Evolutionary conservation across 2,329 filamentous ascomycete species (phyloP).

Genomic region (Botryotinia calthae): DNA sequence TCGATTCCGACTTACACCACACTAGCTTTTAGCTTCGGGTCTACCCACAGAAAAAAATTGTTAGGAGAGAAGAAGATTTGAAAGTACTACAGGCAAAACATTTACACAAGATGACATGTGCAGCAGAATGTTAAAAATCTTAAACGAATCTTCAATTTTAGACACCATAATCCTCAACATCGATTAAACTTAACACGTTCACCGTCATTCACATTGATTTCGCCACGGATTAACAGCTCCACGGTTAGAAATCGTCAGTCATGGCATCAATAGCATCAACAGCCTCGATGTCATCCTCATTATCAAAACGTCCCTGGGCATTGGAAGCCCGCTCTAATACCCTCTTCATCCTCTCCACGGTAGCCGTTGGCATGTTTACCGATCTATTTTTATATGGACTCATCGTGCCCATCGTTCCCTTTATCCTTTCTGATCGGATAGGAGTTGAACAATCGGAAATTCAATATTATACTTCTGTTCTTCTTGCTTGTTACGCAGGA

Average conservation of each 20-base stretch:
- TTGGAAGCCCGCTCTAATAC: slow-evolving; percentile 49
- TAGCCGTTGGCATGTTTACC: slow-evolving; percentile 54
- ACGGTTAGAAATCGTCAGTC: not conserved
- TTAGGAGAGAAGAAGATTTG: not conserved
- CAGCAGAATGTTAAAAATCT: not conserved
- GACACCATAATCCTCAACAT: not conserved
- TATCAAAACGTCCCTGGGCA: not conserved
- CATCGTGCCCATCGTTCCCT: slow-evolving; percentile 57
- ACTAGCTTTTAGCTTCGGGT: slow-evolving; percentile 1
- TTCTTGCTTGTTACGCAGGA: slow-evolving; percentile 54
- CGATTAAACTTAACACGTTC: not conserved
- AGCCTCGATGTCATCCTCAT: not conserved
- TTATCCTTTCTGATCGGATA: slow-evolving; percentile 53
- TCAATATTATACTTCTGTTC: slow-evolving; percentile 51
- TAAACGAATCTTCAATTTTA: not conserved
- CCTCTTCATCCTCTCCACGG: slow-evolving; percentile 56
- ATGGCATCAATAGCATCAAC: not conserved
- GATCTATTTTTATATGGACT: slow-evolving; percentile 60
- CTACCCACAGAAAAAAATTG: not conserved
- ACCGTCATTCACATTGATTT: not conserved
- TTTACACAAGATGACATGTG: not conserved
- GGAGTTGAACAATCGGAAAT: slow-evolving; percentile 47
- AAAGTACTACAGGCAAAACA: not conserved
- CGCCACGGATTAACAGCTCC: not conserved
- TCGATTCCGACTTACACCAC: not conserved